Evolutionary conservation across 495 filamentous ascomycete genomes (phyloP).

Genomic region (Oleoguttula mirabilis): DNA sequence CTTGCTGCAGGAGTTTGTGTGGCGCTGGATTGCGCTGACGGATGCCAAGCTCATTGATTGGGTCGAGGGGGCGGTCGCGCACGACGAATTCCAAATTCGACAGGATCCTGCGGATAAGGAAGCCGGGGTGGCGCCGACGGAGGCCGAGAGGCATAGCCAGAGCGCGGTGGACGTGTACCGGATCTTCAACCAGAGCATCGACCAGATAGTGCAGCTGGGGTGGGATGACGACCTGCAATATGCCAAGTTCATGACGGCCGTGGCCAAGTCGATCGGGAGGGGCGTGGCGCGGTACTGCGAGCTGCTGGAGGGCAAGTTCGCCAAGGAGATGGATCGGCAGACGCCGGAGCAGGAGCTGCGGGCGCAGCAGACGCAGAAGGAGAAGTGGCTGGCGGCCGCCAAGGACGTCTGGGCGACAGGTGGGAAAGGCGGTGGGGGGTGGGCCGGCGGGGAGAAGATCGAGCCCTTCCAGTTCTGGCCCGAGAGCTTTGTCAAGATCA

Average conservation of each 20-base stretch:
- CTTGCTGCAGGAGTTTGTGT: conserved; percentile 79
- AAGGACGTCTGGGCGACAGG: conserved; percentile 43
- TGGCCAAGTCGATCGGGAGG: conserved; percentile 73
- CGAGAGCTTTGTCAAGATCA: conserved; percentile 94
- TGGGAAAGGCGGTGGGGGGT: conserved; percentile 12
- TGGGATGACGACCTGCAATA: conserved; percentile 92
- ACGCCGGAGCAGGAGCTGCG: conserved; percentile 77
- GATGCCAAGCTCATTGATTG: conserved; percentile 69
- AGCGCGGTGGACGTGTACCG: conserved; percentile 91
- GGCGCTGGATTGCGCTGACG: conserved; percentile 79
- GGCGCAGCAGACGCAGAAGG: conserved; percentile 67
- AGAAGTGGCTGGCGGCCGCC: conserved; percentile 80
- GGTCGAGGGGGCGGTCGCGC: conserved; percentile 79
- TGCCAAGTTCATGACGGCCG: conserved; percentile 93
- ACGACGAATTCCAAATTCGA: conserved; percentile 68
- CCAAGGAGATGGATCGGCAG: conserved; percentile 82
- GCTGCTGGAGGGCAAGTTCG: conserved; percentile 72
- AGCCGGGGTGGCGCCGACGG: conserved; percentile 46
- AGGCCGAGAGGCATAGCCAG: conserved; percentile 81
- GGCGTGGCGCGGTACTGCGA: conserved; percentile 88
- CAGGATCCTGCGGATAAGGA: conserved; percentile 34
- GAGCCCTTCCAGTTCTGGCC: conserved; percentile 97
- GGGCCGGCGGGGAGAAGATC: conserved; percentile 80
- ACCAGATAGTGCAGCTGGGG: conserved; percentile 70
- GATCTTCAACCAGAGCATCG: conserved; percentile 79